Conservation (phyloP, 345 rosid species). For the Ricinus communis region DNA sequence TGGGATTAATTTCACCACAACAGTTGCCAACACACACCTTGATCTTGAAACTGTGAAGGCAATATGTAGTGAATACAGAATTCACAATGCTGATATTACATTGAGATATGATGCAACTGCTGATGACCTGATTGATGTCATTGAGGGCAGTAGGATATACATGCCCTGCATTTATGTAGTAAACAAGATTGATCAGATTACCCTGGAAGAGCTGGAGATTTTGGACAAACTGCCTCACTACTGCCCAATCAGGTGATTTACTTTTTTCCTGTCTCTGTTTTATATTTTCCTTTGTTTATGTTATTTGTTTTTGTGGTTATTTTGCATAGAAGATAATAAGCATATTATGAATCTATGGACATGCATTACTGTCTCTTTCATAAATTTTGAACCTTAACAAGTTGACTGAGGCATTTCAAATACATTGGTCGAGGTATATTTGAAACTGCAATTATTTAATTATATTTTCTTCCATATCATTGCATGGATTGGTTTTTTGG, state of each 20-base stretch:
- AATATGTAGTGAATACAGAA: slow-evolving; percentile 93
- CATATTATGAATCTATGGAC: background rate
- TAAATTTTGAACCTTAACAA: background rate
- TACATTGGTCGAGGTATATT: background rate
- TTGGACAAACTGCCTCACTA: slow-evolving; percentile 98
- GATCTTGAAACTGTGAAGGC: slow-evolving; percentile 97
- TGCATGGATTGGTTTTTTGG: background rate
- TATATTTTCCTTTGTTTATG: background rate
- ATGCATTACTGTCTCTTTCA: background rate
- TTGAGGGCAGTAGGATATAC: slow-evolving; percentile 94
- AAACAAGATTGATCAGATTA: slow-evolving; percentile 96
- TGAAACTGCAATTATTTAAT: too few relatives aligned
- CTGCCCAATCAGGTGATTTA: slow-evolving; percentile 84
- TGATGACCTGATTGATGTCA: slow-evolving; percentile 98
- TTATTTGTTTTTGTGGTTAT: too few relatives aligned
- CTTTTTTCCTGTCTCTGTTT: background rate
- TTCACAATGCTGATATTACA: slow-evolving; percentile 95
- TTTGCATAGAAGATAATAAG: background rate
- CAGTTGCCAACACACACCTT: slow-evolving; percentile 78
- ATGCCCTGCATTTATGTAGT: slow-evolving; percentile 96
- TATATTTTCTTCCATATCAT: too few relatives aligned
- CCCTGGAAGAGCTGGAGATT: slow-evolving; percentile 92
- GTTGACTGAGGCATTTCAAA: background rate
- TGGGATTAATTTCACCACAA: slow-evolving; percentile 87
- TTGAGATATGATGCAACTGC: slow-evolving; percentile 92